phyloP scores from a whole-genome alignment of 805 yeast species.

The Candida vartiovaarae region DNA sequence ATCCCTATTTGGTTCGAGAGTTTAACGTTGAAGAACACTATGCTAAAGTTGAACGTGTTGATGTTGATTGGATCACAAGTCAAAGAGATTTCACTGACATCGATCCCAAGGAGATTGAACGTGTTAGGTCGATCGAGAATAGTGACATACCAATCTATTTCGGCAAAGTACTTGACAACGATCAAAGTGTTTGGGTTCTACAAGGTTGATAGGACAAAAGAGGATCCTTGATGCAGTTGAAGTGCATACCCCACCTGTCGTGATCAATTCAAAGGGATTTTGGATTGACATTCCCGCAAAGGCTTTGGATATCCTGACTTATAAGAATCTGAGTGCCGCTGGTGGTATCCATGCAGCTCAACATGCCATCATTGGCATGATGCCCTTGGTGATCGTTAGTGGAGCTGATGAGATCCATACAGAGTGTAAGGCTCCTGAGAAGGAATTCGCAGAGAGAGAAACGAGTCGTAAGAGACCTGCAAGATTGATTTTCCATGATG shows the following conservation, averaged over 20 bases:
- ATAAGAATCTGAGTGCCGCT: slow-evolving; percentile 60
- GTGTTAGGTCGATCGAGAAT: slow-evolving; percentile 44
- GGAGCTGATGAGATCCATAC: slow-evolving; percentile 77
- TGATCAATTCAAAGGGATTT: slow-evolving; percentile 65
- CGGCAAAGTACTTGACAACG: slow-evolving; percentile 68
- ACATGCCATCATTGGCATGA: slow-evolving; percentile 75
- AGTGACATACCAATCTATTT: slow-evolving; percentile 59
- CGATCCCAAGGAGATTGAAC: slow-evolving; percentile 73
- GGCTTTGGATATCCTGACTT: slow-evolving; percentile 52
- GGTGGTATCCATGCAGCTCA: slow-evolving; percentile 97
- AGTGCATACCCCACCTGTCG: slow-evolving; percentile 80
- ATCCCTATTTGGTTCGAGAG: slow-evolving; percentile 78
- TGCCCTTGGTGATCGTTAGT: slow-evolving; percentile 67
- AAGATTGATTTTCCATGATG: slow-evolving; percentile 74
- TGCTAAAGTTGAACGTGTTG: slow-evolving; percentile 83
- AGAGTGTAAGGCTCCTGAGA: slow-evolving; percentile 97
- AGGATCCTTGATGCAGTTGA: slow-evolving; percentile 91
- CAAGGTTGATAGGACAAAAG: slow-evolving; percentile 68
- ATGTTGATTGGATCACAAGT: slow-evolving; percentile 89
- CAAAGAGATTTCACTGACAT: slow-evolving; percentile 93
- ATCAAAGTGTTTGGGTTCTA: slow-evolving; percentile 87
- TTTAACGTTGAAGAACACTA: slow-evolving; percentile 70
- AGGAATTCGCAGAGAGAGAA: slow-evolving; percentile 79
- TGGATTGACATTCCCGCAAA: slow-evolving; percentile 81
- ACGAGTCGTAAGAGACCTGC: slow-evolving; percentile 77